Base-by-base conservation (phyloP, 1,284 basidiomycete species). In the Cutaneotrichosporon arboriforme region DNA sequence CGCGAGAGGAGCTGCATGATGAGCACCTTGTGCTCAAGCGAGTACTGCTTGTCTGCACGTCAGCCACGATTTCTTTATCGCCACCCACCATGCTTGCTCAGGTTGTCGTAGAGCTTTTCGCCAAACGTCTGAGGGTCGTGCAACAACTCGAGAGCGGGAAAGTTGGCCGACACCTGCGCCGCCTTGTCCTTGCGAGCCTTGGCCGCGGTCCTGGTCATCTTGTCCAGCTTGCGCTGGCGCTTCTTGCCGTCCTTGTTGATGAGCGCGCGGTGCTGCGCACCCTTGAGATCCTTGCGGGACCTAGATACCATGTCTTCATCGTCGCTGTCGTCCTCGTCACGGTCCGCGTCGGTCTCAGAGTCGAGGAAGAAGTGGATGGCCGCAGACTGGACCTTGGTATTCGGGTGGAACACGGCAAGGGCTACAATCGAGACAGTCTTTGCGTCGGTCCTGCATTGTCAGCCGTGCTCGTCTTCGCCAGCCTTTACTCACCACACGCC, bases 331-430 rank as follows among this genome's bases (percentile, higher is more conserved):
- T 85, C 84, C 49, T 83, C 84, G 51, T 70, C 72, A 18, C 86
- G 83, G 36, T 82, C 83, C 50, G 81, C 81, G 21, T 83, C 83
- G 31, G 88, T 82, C 40, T 89, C 85, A 49, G 81, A 84, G 4
- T 89, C 90, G 17, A 99, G 83, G 80, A 98, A 98, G 78, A 98
- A 99, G 76, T 97, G 90, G n/a, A 96, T 78, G 2, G 92, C 90
- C 0, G 91, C 92, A 56, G 85, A 91, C 73, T 97, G 94, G 1
- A 98, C 96, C 70, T 97, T 97, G 46, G 86, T 81, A 46, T 88
- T 84, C 8, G 94, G 92, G 73, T 99, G 94, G 72, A 93, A 90
- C 69, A 90, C 94, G 1, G 90, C 94, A 34, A 93, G 79, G 0
- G 90, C 84, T 52, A 97, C 81, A 63, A 99, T 94, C 5, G 93